These are phyloP conservation scores for Globomyces pollinis-pini DNA, from an alignment of 192 early-diverging fungal genomes.

Conservation along the genomic window DNA sequence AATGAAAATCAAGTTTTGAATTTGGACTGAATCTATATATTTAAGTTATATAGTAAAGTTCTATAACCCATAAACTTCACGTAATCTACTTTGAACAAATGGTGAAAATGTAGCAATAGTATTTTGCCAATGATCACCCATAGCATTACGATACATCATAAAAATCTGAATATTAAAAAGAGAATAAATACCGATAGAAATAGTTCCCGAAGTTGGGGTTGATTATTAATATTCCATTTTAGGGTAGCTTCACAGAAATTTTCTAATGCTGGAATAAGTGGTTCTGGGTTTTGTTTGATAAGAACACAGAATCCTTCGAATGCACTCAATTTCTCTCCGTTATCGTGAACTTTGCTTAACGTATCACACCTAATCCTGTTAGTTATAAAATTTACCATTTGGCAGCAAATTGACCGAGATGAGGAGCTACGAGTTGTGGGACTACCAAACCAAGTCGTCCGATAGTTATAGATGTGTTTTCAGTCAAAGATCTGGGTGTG, in stretches of 20 bases:
- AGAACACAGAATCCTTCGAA: conserved; percentile 91
- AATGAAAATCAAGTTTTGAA: background rate
- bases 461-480: conserved; percentile 96
- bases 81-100: conserved; percentile 1
- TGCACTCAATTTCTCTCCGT: conserved; percentile 94
- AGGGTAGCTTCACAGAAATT: background rate
- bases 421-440: conserved; percentile 75
- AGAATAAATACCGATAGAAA: background rate
- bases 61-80: conserved; percentile 7
- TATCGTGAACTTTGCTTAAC: conserved; percentile 78
- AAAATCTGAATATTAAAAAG: background rate
- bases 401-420: conserved; percentile 73
- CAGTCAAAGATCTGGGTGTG: conserved; percentile 54
- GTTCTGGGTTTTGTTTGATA: conserved; percentile 85
- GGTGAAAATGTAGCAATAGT: background rate
- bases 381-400: conserved; percentile 53
- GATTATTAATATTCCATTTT: conserved; percentile 6
- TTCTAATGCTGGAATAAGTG: background rate
- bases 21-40: background rate
- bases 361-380: conserved; percentile 39
- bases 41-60: background rate
- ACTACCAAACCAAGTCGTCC: conserved; percentile 90
- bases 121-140: conserved; percentile 5
- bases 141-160: conserved; percentile 9
- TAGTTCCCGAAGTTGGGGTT: background rate